These are phyloP conservation scores for Dictyostelium purpureum DNA, from an alignment of 78 protist species.

Conservation along the genomic window DNA sequence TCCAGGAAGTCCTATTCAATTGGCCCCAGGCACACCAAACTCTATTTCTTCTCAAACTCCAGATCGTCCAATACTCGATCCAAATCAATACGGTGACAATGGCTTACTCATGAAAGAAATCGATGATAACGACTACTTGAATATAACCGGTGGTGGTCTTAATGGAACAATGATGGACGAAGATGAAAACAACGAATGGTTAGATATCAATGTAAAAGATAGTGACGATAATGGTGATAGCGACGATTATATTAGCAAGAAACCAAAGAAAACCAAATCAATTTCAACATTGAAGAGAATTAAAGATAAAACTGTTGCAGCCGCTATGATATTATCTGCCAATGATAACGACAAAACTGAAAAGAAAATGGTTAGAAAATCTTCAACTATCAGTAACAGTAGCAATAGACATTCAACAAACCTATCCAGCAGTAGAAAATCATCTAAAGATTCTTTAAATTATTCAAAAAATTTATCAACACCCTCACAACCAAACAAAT, in stretches of 20 bases:
- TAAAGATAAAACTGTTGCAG: not conserved
- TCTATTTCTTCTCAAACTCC: constrained; percentile 28
- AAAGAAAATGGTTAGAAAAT: not conserved
- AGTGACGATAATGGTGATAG: not conserved
- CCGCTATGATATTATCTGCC: not conserved
- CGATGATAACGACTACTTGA: constrained; percentile 9
- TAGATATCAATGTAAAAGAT: not conserved
- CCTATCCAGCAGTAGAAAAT: not conserved
- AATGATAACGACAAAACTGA: not conserved
- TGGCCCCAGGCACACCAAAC: constrained; percentile 24
- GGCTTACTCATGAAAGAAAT: constrained; percentile 40
- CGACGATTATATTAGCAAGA: not conserved
- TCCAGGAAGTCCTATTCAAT: constrained; percentile 12
- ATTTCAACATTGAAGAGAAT: not conserved
- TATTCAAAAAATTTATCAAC: no score
- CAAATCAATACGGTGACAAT: constrained; percentile 37
- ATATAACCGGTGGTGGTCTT: not conserved
- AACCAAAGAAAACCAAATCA: not conserved
- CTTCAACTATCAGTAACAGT: not conserved
- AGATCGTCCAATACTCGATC: constrained; percentile 6
- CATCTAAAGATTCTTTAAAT: no score
- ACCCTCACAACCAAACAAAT: not conserved
- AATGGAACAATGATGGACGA: no score
- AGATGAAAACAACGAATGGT: not conserved
- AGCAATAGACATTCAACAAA: not conserved